Base-by-base conservation (phyloP, 225 moss, liverwort and hornwort genomes). In the Pleurozium schreberi region DNA sequence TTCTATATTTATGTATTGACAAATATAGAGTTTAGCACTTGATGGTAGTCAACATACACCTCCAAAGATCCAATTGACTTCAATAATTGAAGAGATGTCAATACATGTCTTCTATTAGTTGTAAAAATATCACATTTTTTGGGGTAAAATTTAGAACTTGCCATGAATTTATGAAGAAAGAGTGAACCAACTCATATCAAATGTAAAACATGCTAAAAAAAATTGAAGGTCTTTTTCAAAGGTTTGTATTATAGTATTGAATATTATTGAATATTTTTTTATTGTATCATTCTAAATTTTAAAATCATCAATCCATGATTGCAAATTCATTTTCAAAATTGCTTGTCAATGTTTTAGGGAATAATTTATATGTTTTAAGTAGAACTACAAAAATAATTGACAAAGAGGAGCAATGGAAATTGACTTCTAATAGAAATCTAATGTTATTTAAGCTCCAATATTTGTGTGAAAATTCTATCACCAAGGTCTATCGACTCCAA, bases 401-500 rank as follows among this genome's bases (percentile, higher is more conserved):
- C 4, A 21, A 75, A 21, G 21, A 50, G 0, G 21, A 50, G 5
- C 21, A 50, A 33, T 12, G 7, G 49, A 47, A 47, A 11, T n/a
- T n/a, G n/a, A n/a, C n/a, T n/a, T n/a, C n/a, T n/a, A n/a, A 6
- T 6, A 47, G 12, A 49, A 50, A 12, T 49, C 4, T 8, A 50
- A 20, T 75, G 12, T 5, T 75, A 21, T 34, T 12, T 0, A 2
- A 13, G 8, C 34, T 34, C 13, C 3, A 34, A 5, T n/a, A 33
- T 20, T 0, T 0, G 0, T 12, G 5, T 34, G 8, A 34, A 75
- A 12, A 20, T 33, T 33, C 12, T 6, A 33, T 50, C 1, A 1
- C 12, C 2, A 75, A 75, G 12, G 75, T 12, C 12, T 50, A 1
- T 2, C 11, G 1, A 45, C 11, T 5, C 12, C 12, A 20, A 33